Percentiles rank a stretch among this genome's conserved stretches.
These are phyloP conservation scores for Cyberlindnera mrakii DNA, from an alignment of 805 yeast genomes.

Conservation along the genomic window DNA sequence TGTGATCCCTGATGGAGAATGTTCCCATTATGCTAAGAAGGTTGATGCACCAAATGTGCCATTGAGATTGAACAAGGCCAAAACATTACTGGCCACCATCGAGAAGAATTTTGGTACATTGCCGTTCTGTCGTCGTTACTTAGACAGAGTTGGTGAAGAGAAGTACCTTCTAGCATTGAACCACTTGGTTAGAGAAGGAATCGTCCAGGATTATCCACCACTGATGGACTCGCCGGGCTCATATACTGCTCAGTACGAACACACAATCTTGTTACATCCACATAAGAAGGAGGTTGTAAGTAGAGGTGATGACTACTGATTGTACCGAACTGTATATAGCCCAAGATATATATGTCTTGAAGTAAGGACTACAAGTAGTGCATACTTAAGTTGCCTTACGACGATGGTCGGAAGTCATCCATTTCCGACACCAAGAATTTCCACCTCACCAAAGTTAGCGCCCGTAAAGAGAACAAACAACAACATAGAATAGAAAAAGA, in stretches of 20 bases:
- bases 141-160: slow-evolving; percentile 88
- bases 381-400: too few relatives aligned
- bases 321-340: not conserved
- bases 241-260: slow-evolving; percentile 96
- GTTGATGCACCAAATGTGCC: slow-evolving; percentile 44
- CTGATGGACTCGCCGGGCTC: slow-evolving; percentile 75
- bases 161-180: slow-evolving; percentile 85
- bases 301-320: slow-evolving; percentile 85
- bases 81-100: slow-evolving; percentile 60
- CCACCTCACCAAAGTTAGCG: too few relatives aligned
- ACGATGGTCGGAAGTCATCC: too few relatives aligned
- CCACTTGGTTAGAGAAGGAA: slow-evolving; percentile 75
- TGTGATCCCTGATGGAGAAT: slow-evolving; percentile 82
- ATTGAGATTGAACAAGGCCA: slow-evolving; percentile 60
- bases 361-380: too few relatives aligned
- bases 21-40: slow-evolving; percentile 83
- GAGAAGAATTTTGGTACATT: slow-evolving; percentile 84
- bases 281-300: slow-evolving; percentile 91
- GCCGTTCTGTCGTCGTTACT: slow-evolving; percentile 94
- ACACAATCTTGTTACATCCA: slow-evolving; percentile 85
- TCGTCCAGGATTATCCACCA: slow-evolving; percentile 94
- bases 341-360: not conserved
- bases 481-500: too few relatives aligned
- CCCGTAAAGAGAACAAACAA: too few relatives aligned
- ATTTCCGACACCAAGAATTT: too few relatives aligned